A percentile compares a stretch with the other conserved stretches of the same genome.
Evolutionary conservation across 23 red algal genomes (phyloP).

Genomic region (Agarophyton chilense): DNA sequence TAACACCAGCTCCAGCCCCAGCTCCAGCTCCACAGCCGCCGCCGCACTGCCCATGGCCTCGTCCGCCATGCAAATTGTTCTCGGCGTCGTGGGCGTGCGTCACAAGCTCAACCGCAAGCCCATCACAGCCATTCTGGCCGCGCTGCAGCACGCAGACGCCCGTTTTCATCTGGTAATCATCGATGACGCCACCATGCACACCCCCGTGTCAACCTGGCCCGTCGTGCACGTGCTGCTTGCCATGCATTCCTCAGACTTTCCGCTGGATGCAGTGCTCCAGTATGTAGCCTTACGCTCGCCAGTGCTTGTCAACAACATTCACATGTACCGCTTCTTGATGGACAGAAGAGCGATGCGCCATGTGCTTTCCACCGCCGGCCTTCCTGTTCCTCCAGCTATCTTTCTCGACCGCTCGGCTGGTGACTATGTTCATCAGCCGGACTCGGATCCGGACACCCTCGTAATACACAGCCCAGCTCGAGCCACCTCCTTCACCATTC

Average conservation of each 20-base stretch:
- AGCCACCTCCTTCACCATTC: constrained; percentile 30
- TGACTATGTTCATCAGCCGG: constrained; percentile 8
- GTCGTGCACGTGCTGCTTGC: constrained; percentile 71
- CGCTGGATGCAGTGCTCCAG: constrained; percentile 67
- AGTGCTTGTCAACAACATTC: constrained; percentile 72
- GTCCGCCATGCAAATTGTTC: constrained; percentile 19
- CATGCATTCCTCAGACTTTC: constrained; percentile 83
- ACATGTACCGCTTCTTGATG: constrained; percentile 66
- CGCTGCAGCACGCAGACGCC: constrained; percentile 7
- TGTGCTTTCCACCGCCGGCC: constrained; percentile 46
- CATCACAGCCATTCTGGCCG: constrained; percentile 50
- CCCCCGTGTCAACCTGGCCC: constrained; percentile 78
- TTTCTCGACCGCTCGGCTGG: constrained; percentile 36
- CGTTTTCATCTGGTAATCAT: background rate
- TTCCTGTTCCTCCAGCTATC: constrained; percentile 61
- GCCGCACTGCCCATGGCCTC: background rate
- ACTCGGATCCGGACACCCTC: background rate
- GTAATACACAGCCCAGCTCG: constrained; percentile 6
- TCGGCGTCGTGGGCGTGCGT: constrained; percentile 47
- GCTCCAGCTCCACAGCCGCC: no score
- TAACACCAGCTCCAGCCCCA: no score
- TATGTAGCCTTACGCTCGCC: constrained; percentile 83
- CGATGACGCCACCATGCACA: constrained; percentile 18
- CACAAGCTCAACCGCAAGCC: constrained; percentile 48
- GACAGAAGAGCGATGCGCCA: constrained; percentile 57